Evolutionary conservation across 2,329 filamentous ascomycete genomes (phyloP), one percentile per base, ranked within the genome.

Genomic region (Pleomassaria siparia): DNA sequence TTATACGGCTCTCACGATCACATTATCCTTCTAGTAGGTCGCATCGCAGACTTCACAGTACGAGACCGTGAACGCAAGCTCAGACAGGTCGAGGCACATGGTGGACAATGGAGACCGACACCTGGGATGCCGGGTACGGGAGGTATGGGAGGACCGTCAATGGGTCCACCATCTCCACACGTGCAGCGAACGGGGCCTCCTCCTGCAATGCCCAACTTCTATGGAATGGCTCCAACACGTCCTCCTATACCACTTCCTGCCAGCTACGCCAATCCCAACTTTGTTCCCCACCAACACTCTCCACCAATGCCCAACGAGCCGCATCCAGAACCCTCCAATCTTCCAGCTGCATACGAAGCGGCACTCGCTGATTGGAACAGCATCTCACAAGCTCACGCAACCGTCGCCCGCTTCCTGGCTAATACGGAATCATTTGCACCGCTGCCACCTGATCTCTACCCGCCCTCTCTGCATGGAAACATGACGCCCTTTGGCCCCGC

Each of bases 1-100:
- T 82, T 92, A 20, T 95, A 92, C 62, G 94, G 91, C 30, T 90
- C 90, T 0, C 90, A 89, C 56, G 94, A 99, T 66, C 90, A 96
- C 66, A 73, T 96, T 4, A 80, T 95, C 36, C 79, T 97, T 3
- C 74, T 97, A 1, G 79, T 96, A 20, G 91, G 85, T 8, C 85
- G 94, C 2, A 76, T 96, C 12, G 82, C 87, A 44, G 84, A 88
- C 56, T 97, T 96, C 67, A 81, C 86, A 2, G 82, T 85, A 1
- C 84, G 82, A 54, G 94, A 97, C 66, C 76, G 91, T 13, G 78
- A 81, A 35, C 81, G 94, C 44, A 99, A 99, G 69, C 74, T 88
- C 40, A 86, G 80, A 60, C 82, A 82, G 7, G 79, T 85, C 47
- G 81, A 82, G 56, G 72, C 76, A 29, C 80, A 82, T 57, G 81